Base-by-base conservation (phyloP, 805 yeast genomes). In the Blastobotrys muscicola region DNA sequence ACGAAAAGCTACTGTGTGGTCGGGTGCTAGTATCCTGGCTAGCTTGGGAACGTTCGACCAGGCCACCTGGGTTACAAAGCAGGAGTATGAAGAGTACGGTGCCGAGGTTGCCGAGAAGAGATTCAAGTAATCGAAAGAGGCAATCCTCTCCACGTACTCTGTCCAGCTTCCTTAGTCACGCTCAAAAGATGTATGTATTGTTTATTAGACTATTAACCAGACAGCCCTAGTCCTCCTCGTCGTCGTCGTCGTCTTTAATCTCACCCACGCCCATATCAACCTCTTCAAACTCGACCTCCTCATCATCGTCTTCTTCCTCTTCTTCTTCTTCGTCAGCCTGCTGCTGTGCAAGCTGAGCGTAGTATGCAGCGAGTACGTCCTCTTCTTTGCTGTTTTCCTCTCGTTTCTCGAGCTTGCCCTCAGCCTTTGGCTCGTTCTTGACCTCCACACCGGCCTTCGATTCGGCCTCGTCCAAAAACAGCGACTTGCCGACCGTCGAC, bases 401-500 rank as follows among this genome's bases (percentile, higher is more conserved):
- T 75, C n/a, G 68, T 57, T 38, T 68, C 72, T 36, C 41, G 7
- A 45, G 40, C 10, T 39, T 48, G 14, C 44, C 33, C 15, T 50
- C 57, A 33, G 55, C 52, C 36, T 47, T 48, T 9, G 55, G 60
- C 20, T 26, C 15, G 33, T 20, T 26, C 10, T 26, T 16, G 15
- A 12, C 8, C 15, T 20, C 33, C 5, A 48, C 50, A 5, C 48
- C 48, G 12, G 47, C 52, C 26, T 29, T 15, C 13, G 33, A 8
- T 13, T 40, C 33, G 7, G 16, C 10, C 13, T 33, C 33, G 8
- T 45, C 47, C 26, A 20, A 6, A 23, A 26, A 61, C 3, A 72
- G 70, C 10, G 72, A 63, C 52, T 79, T 71, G 38, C 95, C 95
- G 51, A 90, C 90, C 0, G 99, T 89, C 58, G 90, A 78, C 53